Evolutionary conservation across 2,329 filamentous ascomycete species (phyloP), one percentile per base, ranked within the genome.

Genomic region (Fusarium ambrosium): DNA sequence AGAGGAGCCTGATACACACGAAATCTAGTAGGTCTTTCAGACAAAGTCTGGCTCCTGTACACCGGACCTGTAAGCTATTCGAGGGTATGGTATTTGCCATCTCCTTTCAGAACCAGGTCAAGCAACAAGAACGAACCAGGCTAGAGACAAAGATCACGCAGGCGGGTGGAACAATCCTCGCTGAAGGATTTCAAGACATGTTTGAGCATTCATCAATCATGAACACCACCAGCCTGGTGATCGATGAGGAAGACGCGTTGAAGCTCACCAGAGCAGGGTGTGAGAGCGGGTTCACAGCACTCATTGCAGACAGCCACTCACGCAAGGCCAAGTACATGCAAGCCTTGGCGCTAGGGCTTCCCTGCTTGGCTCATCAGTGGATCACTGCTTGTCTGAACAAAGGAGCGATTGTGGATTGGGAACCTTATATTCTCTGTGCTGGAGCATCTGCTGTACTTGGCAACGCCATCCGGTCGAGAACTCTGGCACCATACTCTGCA

Each of bases 271-370:
- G 85, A 13, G 81, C 85, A 24, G 89, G 89, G 24, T 79, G 85
- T 39, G 84, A 88, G 2, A 85, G 92, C 1, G 92, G 94, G 0
- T 98, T 99, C 79, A 91, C 94, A 0, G 95, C 95, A 5, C 85
- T 98, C 16, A 94, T 99, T 69, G 93, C 95, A 0, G 94, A 98
- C 79, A 90, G 91, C 6, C 93, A 98, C 81, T 97, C 94, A 8
- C 91, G 96, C 56, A 95, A 95, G 72, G 90, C 92, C 60, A 99
- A 98, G 81, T 98, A 97, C 82, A 94, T 98, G 88, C 95, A 98
- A 84, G 97, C 97, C 0, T 89, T 99, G 3, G 95, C 97, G 0
- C 89, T 99, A 1, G 95, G 94, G 1, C 84, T 99, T 0, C 97
- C 97, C 0, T 98, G 95, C 78, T 87, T 99, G 2, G 93, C 94